Base-by-base conservation (phyloP, 768 basidiomycete species). In the Serpula lacrymans region DNA sequence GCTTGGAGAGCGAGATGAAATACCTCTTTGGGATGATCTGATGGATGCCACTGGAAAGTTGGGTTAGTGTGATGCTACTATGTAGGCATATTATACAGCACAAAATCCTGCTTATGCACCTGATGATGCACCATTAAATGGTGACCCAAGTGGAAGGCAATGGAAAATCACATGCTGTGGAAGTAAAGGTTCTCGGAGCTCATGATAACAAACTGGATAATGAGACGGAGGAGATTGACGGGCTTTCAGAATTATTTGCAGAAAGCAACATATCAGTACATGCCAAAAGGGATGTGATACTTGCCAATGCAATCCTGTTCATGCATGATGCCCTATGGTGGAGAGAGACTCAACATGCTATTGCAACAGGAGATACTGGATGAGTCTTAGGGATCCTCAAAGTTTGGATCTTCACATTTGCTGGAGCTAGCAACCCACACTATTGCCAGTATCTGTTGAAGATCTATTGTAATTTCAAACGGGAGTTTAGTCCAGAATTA, bases 401-500 rank as follows among this genome's bases (percentile, higher is more conserved):
- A 42, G 39, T 55, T 3, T 42, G 41, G 56, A 54, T 52, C 1
- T 49, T 60, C 42, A 57, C 51, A 22, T 60, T 56, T 30, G 34
- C 51, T n/a, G 55, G 58, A 1, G 50, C 50, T 13, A 38, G 48
- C 4, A 57, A 58, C 32, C 54, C 58, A 28, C 40, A 53, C 22
- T 60, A 60, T 41, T 50, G 47, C 12, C 43, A 50, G 16, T 60
- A 54, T 41, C 48, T 60, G 4, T 45, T 60, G 10, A 54, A 60
- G 34, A 20, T 56, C 16, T 54, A 47, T 23, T 60, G 58, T 41
- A 55, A 49, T 43, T 53, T 54, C 45, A 52, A 55, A 37, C 53
- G 48, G 46, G 56, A 55, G 36, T 54, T 43, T 17, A 30, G 41
- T 3, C 33, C 31, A 11, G 42, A 30, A n/a, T 37, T 55, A 11